Conservation (phyloP, 768 basidiomycete species). For the Pleurotus eryngii region DNA sequence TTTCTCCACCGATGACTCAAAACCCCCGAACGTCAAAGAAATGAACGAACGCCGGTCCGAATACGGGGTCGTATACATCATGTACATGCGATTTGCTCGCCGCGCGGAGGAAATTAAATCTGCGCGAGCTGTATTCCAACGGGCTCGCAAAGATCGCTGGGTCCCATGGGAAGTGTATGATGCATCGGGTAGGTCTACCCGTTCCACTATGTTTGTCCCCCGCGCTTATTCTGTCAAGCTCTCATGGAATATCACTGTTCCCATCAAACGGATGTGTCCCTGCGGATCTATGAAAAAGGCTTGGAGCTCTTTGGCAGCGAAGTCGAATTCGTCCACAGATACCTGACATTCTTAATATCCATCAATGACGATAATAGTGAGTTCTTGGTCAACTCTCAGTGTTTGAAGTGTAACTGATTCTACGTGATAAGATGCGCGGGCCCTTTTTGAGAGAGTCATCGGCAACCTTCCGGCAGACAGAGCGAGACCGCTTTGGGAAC, state of each 20-base stretch:
- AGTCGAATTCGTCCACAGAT: conserved; percentile 81
- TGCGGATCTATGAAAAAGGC: conserved; percentile 92
- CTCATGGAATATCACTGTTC: conserved; percentile 94
- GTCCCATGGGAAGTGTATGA: conserved; percentile 93
- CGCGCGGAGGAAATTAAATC: conserved; percentile 85
- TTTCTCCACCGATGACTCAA: conserved; percentile 51
- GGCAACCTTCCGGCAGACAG: conserved; percentile 71
- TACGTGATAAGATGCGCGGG: conserved; percentile 75
- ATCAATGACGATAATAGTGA: conserved; percentile 94
- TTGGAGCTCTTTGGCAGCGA: conserved; percentile 81
- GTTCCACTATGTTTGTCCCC: neutral
- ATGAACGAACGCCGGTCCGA: conserved; percentile 58
- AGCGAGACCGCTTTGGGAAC: conserved; percentile 88
- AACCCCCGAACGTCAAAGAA: conserved; percentile 52
- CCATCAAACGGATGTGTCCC: conserved; percentile 72
- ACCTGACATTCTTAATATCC: conserved; percentile 89
- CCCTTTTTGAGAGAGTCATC: conserved; percentile 90
- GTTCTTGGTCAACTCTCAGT: conserved; percentile 25
- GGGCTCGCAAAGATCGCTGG: conserved; percentile 74
- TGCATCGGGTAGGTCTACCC: conserved; percentile 64
- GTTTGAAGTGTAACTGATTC: neutral
- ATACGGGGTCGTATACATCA: conserved; percentile 76
- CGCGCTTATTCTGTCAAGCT: conserved; percentile 42
- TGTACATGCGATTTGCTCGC: conserved; percentile 91
- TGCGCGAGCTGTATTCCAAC: conserved; percentile 73